Percentiles rank a stretch among this genome's conserved stretches.
Conservation (phyloP, 768 basidiomycete species). For the Russula compacta region DNA sequence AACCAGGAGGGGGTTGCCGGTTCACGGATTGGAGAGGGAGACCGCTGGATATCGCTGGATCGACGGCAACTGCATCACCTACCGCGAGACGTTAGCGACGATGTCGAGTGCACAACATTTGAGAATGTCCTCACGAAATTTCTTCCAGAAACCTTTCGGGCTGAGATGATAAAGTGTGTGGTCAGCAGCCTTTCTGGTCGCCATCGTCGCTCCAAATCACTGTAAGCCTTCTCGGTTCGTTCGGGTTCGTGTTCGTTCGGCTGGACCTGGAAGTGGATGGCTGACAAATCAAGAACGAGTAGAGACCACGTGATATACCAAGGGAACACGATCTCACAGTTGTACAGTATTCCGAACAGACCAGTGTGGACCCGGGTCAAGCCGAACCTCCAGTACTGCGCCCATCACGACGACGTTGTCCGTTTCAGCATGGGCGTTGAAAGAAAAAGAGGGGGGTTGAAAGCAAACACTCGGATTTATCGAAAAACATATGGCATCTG, state of each 20-base stretch:
- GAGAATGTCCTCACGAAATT: conserved; percentile 58
- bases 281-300: conserved; percentile 1
- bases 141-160: conserved; percentile 94
- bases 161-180: conserved; percentile 85
- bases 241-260: background rate
- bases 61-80: conserved; percentile 80
- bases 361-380: too few relatives aligned
- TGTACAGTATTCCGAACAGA: too few relatives aligned
- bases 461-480: too few relatives aligned
- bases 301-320: background rate
- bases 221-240: too few relatives aligned
- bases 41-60: conserved; percentile 87
- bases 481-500: too few relatives aligned
- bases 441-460: too few relatives aligned
- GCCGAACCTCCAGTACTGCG: too few relatives aligned
- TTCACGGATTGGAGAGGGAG: conserved; percentile 66
- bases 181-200: conserved; percentile 74
- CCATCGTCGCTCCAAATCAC: conserved; percentile 36
- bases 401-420: too few relatives aligned
- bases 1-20: conserved; percentile 83
- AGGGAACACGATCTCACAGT: too few relatives aligned
- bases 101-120: background rate
- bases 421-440: too few relatives aligned
- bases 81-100: background rate
- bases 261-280: background rate